These are phyloP conservation scores for Anacardium occidentale DNA, from an alignment of 345 rosid species.

Conservation along the genomic window DNA sequence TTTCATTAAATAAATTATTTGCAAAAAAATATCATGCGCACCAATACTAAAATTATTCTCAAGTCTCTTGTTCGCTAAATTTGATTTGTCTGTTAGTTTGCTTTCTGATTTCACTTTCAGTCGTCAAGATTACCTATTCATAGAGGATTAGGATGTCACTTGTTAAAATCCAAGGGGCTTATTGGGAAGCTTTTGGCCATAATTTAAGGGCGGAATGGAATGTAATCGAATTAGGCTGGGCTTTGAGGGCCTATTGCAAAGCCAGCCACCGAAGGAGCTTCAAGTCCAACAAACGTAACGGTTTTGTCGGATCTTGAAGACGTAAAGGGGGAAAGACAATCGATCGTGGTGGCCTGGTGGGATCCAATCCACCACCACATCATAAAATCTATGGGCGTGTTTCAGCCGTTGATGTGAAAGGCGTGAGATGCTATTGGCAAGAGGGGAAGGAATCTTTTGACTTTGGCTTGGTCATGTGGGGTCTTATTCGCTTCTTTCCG, in stretches of 20 bases:
- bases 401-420: not conserved
- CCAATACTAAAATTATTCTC: too few species aligned
- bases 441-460: conserved; percentile 13
- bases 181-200: too few species aligned
- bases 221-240: not conserved
- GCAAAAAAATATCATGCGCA: too few species aligned
- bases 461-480: conserved; percentile 5
- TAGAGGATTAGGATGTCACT: too few species aligned
- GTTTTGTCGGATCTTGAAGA: not conserved
- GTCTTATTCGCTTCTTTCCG: conserved; percentile 21
- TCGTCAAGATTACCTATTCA: too few species aligned
- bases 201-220: too few species aligned
- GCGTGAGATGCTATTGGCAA: not conserved
- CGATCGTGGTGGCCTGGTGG: not conserved
- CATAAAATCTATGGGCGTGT: not conserved
- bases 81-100: too few species aligned
- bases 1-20: too few species aligned
- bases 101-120: too few species aligned
- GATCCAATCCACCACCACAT: not conserved
- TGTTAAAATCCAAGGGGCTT: too few species aligned
- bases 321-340: not conserved
- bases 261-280: not conserved
- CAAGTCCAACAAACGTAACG: conserved; percentile 1
- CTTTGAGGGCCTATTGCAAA: not conserved
- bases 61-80: too few species aligned